These are phyloP conservation scores for Schwanniomyces occidentalis DNA, from an alignment of 805 yeast genomes.

Conservation along the genomic window DNA sequence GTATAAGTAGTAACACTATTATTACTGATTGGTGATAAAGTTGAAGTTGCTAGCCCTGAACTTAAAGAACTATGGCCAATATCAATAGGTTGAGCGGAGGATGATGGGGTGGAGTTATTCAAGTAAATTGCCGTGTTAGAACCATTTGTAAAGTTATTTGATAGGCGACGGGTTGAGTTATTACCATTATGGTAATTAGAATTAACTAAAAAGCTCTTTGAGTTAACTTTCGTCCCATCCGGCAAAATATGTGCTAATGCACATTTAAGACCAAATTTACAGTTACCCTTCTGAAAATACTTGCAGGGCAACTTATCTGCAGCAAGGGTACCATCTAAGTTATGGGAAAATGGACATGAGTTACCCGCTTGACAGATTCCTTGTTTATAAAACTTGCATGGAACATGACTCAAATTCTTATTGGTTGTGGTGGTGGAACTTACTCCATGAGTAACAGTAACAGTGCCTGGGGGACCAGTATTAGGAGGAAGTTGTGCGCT, in stretches of 20 bases:
- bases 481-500: slow-evolving; percentile 32
- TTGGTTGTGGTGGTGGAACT: slow-evolving; percentile 12
- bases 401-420: slow-evolving; percentile 84
- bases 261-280: slow-evolving; percentile 93
- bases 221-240: slow-evolving; percentile 81
- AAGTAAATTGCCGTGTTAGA: slow-evolving; percentile 1
- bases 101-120: slow-evolving; percentile 4
- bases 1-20: slow-evolving; percentile 13
- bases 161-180: no score
- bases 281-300: slow-evolving; percentile 94
- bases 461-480: slow-evolving; percentile 37
- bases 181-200: slow-evolving; percentile 3
- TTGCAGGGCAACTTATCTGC: slow-evolving; percentile 75
- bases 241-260: slow-evolving; percentile 91
- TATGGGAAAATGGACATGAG: slow-evolving; percentile 89
- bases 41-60: background rate
- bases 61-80: slow-evolving; percentile 8
- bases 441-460: slow-evolving; percentile 13
- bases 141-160: slow-evolving; percentile 2
- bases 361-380: slow-evolving; percentile 95
- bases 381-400: slow-evolving; percentile 90
- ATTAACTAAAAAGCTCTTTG: slow-evolving; percentile 20
- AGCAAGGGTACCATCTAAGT: slow-evolving; percentile 52
- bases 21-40: slow-evolving; percentile 2
- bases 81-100: slow-evolving; percentile 15